Evolutionary conservation across 768 basidiomycete species (phyloP), one percentile per base, ranked within the genome.

Genomic region (Nidula microcarpa): DNA sequence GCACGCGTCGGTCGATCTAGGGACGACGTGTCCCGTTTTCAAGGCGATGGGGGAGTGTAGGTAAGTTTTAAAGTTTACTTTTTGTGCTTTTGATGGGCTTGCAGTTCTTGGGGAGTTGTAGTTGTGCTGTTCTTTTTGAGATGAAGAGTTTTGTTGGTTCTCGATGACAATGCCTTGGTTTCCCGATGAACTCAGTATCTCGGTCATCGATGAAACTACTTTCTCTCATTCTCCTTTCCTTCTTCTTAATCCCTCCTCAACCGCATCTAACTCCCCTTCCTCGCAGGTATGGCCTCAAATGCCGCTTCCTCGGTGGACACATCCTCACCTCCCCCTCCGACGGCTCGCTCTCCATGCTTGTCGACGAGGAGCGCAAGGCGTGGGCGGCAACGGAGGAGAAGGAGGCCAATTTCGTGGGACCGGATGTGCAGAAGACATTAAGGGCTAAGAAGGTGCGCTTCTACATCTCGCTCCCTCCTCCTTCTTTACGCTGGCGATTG

Each of bases 231-330:
- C 23, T 30, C 4, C 23, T 30, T 30, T 2, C 23, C 4, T 30
- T 30, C 23, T 4, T 30, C 23, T 30, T n/a, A n/a, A n/a, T n/a
- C 23, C 23, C 23, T 30, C 23, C 23, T 4, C n/a, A n/a, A n/a
- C 23, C 23, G 3, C 23, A 3, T 30, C 23, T 30, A 30, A 30
- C 23, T 30, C 23, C 23, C 23, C 23, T 30, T 60, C 10, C n/a
- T 16, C 4, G 6, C 53, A 80, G 77, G 50, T 84, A 81, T 60
- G 97, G 94, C 9, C 86, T 90, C 67, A 92, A 94, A 67, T 99
- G 97, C 65, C 84, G 97, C 2, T 97, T 89, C 69, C 79, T 97
- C 5, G 87, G 88, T 10, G 86, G 81, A 3, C 96, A 99, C 67
- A 70, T 87, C 9, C 69, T 63, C 14, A 68, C 70, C 35, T 73